These are phyloP conservation scores for Colletotrichum echinochloae DNA, from an alignment of 2,329 filamentous ascomycete species.

Conservation along the genomic window DNA sequence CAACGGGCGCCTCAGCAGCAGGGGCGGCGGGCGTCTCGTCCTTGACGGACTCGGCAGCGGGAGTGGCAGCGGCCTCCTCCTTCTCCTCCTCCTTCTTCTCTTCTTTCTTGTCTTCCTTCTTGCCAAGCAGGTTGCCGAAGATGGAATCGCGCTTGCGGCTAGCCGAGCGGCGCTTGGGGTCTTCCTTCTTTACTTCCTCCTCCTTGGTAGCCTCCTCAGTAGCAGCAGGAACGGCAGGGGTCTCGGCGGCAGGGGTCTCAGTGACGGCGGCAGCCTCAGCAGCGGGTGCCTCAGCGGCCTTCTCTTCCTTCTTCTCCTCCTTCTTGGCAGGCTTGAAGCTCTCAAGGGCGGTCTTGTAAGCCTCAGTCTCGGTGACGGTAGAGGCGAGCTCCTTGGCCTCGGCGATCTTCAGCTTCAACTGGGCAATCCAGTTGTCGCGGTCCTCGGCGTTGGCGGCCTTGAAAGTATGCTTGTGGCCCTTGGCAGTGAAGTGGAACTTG, in stretches of 20 bases:
- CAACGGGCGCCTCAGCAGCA: constrained; percentile 48
- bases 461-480: constrained; percentile 93
- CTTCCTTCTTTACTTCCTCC: constrained; percentile 63
- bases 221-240: constrained; percentile 46
- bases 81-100: constrained; percentile 53
- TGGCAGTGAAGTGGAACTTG: constrained; percentile 88
- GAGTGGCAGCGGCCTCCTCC: constrained; percentile 51
- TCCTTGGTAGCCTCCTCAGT: constrained; percentile 54
- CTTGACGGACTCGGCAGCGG: constrained; percentile 48
- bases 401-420: constrained; percentile 83
- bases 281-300: constrained; percentile 55
- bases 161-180: constrained; percentile 71
- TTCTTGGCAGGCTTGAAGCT: constrained; percentile 67
- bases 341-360: constrained; percentile 88
- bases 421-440: constrained; percentile 92
- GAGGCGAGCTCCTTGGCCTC: constrained; percentile 87
- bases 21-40: constrained; percentile 47
- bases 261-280: constrained; percentile 48
- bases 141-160: constrained; percentile 75
- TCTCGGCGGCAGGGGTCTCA: constrained; percentile 47
- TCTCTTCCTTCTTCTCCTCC: constrained; percentile 60
- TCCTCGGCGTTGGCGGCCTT: constrained; percentile 81
- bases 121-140: constrained; percentile 68
- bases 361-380: constrained; percentile 80
- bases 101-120: constrained; percentile 62